These are phyloP conservation scores for Globisporangium nagaii DNA, from an alignment of 352 stramenopile genomes.

Conservation along the genomic window DNA sequence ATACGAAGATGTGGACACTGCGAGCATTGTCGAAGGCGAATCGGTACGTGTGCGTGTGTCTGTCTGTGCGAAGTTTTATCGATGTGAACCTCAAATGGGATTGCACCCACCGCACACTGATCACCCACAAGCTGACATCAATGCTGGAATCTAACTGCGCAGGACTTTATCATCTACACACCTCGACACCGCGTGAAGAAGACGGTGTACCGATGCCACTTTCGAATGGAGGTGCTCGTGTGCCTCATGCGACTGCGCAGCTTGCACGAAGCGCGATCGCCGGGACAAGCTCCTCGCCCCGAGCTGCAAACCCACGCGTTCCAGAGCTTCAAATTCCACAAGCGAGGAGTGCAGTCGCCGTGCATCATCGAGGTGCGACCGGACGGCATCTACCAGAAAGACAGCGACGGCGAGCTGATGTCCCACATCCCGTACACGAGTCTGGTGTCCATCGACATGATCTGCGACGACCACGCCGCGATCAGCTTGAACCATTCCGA, in stretches of 20 bases:
- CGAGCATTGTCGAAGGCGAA: conserved; percentile 58
- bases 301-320: conserved; percentile 60
- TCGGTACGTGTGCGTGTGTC: conserved; percentile 18
- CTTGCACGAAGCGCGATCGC: conserved; percentile 43
- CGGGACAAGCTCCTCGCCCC: conserved; percentile 10
- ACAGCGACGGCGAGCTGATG: conserved; percentile 70
- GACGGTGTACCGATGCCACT: conserved; percentile 74
- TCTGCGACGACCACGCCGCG: conserved; percentile 68
- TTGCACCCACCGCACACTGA: too few species aligned
- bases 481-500: conserved; percentile 75
- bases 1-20: conserved; percentile 71
- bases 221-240: conserved; percentile 79
- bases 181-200: conserved; percentile 78
- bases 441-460: conserved; percentile 76
- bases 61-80: not conserved
- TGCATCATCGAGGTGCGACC: conserved; percentile 67
- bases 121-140: too few species aligned
- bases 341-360: conserved; percentile 44
- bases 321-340: conserved; percentile 56
- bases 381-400: conserved; percentile 72
- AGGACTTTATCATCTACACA: conserved; percentile 73
- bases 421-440: conserved; percentile 80
- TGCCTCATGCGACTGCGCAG: conserved; percentile 72
- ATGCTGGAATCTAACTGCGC: not conserved
- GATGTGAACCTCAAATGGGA: too few species aligned